Base-by-base conservation (phyloP, 306 rosid species). In the Astragalus membranaceus region DNA sequence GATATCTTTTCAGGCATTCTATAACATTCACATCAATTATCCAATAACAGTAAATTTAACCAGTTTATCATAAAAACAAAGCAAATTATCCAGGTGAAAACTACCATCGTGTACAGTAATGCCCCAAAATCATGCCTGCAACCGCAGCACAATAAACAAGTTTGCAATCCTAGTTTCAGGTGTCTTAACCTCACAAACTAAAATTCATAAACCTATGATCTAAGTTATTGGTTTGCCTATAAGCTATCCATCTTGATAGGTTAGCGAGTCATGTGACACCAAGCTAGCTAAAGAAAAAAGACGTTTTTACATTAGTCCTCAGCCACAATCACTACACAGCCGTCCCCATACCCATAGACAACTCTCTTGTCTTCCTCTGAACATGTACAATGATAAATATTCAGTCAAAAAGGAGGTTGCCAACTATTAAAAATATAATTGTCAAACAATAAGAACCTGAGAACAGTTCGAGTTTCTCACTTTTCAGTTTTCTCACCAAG, bases 111-210 rank as follows among this genome's bases (percentile, higher is more conserved):
- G 62, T 47, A 32, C 33, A 51, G 6, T 74, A 26, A 69, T 37
- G 1, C 30, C 30, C 56, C 69, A 48, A 70, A 70, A 66, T 63
- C 17, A 61, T 73, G 62, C 58, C 71, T 32, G 71, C 67, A 48
- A 43, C 43, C 14, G 65, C 55, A 8, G 42, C 13, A 17, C 37
- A 55, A 5, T 57, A 59, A 58, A 36, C 65, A 10, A 49, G 42
- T 69, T 52, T 51, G 65, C 8, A 53, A 54, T 37, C 29, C 54
- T 53, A 33, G n/a, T 57, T 56, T 49, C 8, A 44, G 33, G 32
- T 46, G 10, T 36, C 52, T 54, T 14, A 69, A 8, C 49, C 46
- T 17, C 50, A 47, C 20, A 16, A 53, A 16, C 55, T 53, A 16
- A 70, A 70, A 62, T 11, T 33, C 16, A 11, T 64, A 69, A 8